Evolutionary conservation across 371 early-diverging fungal species (phyloP).

Genomic region (Saksenaea vasiformis): DNA sequence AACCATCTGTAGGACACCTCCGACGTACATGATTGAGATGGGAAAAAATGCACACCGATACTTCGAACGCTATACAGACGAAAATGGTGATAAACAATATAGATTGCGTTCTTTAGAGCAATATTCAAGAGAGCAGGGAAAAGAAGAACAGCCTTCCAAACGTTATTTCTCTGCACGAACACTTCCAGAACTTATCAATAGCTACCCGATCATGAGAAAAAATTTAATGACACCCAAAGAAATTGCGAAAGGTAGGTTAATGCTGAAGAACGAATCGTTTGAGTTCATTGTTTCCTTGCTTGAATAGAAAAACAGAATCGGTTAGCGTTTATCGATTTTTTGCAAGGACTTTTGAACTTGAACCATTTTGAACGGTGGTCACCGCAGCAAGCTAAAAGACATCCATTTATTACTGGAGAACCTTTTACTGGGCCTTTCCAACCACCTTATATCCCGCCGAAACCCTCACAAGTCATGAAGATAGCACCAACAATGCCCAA

Average conservation of each 20-base stretch:
- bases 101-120: conserved; percentile 79
- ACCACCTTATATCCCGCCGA: conserved; percentile 42
- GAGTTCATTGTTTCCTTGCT: conserved; percentile 3
- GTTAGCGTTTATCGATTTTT: conserved; percentile 84
- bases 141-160: conserved; percentile 86
- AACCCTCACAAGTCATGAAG: conserved; percentile 18
- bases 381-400: conserved; percentile 91
- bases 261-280: not conserved
- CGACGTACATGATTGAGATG: conserved; percentile 88
- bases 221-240: conserved; percentile 65
- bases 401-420: conserved; percentile 95
- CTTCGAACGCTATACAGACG: conserved; percentile 63
- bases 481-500: conserved; percentile 13
- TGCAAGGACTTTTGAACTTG: conserved; percentile 82
- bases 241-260: conserved; percentile 69
- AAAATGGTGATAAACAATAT: conserved; percentile 59
- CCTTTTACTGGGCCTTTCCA: conserved; percentile 54
- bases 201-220: conserved; percentile 81
- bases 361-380: conserved; percentile 96
- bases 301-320: conserved; percentile 69
- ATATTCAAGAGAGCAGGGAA: conserved; percentile 77
- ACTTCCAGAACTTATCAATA: conserved; percentile 82
- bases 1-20: conserved; percentile 59
- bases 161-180: conserved; percentile 86
- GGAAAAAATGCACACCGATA: conserved; percentile 86